A percentile compares a stretch with the other conserved stretches of the same genome.
phyloP scores from a whole-genome alignment of 345 rosid species.

The Mercurialis annua region DNA sequence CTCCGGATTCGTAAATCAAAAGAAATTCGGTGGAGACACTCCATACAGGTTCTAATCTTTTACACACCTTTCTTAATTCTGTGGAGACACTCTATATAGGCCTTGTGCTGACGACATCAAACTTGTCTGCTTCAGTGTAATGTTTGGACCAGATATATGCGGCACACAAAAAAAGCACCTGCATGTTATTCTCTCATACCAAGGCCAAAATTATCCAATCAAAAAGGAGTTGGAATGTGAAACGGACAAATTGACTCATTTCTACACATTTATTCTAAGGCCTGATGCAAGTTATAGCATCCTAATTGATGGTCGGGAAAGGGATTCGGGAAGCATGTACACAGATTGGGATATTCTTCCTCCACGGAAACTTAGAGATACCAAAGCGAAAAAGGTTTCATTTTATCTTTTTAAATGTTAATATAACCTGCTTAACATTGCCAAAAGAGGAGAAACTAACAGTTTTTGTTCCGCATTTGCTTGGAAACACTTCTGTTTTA shows the following conservation, averaged over 20 bases:
- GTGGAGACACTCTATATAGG: not conserved
- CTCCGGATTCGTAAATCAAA: conserved; percentile 93
- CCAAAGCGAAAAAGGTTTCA: conserved; percentile 74
- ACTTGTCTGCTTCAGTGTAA: conserved; percentile 50
- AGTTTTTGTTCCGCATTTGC: not conserved
- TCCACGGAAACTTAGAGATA: conserved; percentile 68
- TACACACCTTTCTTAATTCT: not conserved
- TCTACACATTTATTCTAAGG: conserved; percentile 88
- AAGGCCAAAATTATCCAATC: conserved; percentile 90
- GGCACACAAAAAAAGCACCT: conserved; percentile 90
- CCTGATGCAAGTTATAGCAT: conserved; percentile 88
- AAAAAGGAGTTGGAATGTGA: conserved; percentile 90
- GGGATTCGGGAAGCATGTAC: conserved; percentile 90
- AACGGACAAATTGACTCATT: conserved; percentile 88
- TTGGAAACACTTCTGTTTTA: not conserved
- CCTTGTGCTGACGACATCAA: not conserved
- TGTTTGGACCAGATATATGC: conserved; percentile 98
- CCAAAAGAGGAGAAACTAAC: not conserved
- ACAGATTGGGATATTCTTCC: conserved; percentile 97
- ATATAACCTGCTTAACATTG: not conserved
- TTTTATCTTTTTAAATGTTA: not conserved
- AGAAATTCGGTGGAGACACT: conserved; percentile 98
- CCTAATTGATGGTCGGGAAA: conserved; percentile 78
- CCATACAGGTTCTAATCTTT: conserved; percentile 73
- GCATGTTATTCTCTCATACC: conserved; percentile 81